These are phyloP conservation scores for Apiospora sp. DNA, from an alignment of 2,329 filamentous ascomycete species.

Conservation along the genomic window DNA sequence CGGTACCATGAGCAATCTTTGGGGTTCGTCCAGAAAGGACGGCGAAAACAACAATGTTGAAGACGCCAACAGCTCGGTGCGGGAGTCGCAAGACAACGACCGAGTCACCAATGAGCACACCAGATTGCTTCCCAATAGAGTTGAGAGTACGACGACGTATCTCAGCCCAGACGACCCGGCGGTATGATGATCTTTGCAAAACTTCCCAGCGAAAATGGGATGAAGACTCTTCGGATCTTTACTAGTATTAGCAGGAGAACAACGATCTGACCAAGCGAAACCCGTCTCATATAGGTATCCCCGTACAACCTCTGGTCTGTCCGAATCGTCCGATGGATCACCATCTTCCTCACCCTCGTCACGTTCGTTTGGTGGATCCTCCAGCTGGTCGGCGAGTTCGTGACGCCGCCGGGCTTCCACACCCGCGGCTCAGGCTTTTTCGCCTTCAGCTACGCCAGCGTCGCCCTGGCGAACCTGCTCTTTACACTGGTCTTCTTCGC, in stretches of 20 bases:
- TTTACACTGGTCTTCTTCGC: constrained; percentile 87
- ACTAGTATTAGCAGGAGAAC: not conserved
- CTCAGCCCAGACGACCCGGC: constrained; percentile 83
- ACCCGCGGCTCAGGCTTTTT: constrained; percentile 92
- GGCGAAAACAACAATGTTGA: constrained; percentile 31
- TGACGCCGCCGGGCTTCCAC: constrained; percentile 87
- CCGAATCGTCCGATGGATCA: constrained; percentile 79
- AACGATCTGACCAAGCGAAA: not conserved
- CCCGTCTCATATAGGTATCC: constrained; percentile 36
- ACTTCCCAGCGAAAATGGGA: constrained; percentile 1
- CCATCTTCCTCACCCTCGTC: constrained; percentile 76
- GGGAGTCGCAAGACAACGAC: constrained; percentile 36
- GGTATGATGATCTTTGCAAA: constrained; percentile 56
- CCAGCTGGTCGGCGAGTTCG: constrained; percentile 87
- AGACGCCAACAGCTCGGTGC: constrained; percentile 28
- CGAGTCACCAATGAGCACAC: constrained; percentile 59
- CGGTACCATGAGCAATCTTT: constrained; percentile 40
- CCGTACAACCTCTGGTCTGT: constrained; percentile 97
- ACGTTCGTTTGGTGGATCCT: constrained; percentile 94
- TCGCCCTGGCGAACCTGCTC: constrained; percentile 79
- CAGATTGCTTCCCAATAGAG: constrained; percentile 73
- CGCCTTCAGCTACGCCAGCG: constrained; percentile 81
- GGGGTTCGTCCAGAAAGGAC: constrained; percentile 36
- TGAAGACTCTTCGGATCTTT: not conserved
- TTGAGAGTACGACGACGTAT: constrained; percentile 63